These are phyloP conservation scores for Diaporthe sp. DNA, from an alignment of 2,329 filamentous ascomycete species.

Conservation along the genomic window DNA sequence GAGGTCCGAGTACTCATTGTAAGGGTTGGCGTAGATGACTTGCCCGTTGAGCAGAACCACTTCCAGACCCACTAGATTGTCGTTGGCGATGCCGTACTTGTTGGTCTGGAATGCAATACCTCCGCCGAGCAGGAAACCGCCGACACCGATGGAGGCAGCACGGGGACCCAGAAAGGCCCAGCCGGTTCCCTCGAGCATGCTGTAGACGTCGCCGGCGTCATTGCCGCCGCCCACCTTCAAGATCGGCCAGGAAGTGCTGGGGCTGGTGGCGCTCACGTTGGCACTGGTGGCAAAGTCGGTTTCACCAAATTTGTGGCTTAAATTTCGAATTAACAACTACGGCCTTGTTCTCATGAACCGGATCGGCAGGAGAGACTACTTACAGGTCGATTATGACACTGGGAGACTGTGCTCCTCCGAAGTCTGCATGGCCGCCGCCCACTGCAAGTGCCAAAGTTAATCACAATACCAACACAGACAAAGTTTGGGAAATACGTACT, in stretches of 20 bases:
- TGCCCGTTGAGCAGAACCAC: conserved; percentile 35
- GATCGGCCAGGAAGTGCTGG: conserved; percentile 36
- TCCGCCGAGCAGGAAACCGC: conserved; percentile 37
- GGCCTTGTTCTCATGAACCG: background rate
- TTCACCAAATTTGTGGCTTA: conserved; percentile 24
- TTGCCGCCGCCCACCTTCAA: conserved; percentile 37
- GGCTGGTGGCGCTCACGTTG: conserved; percentile 22
- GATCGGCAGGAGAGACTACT: background rate
- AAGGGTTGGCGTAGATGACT: conserved; percentile 39
- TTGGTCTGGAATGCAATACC: conserved; percentile 37
- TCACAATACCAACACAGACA: background rate
- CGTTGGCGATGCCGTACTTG: conserved; percentile 29
- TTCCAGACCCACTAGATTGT: conserved; percentile 35
- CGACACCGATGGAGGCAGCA: conserved; percentile 32
- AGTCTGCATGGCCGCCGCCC: conserved; percentile 37
- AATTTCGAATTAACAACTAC: background rate
- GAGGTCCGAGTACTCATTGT: conserved; percentile 35
- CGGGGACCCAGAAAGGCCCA: conserved; percentile 38
- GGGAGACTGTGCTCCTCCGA: conserved; percentile 36
- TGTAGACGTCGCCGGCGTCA: conserved; percentile 35
- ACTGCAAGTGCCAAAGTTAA: conserved; percentile 3
- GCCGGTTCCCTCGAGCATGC: conserved; percentile 31
- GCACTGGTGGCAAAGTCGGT: conserved; percentile 22
- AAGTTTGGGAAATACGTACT: conserved; percentile 2
- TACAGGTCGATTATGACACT: conserved; percentile 37